Evolutionary conservation across 2,329 filamentous ascomycete species (phyloP).

Genomic region (Byssochlamys sp.): DNA sequence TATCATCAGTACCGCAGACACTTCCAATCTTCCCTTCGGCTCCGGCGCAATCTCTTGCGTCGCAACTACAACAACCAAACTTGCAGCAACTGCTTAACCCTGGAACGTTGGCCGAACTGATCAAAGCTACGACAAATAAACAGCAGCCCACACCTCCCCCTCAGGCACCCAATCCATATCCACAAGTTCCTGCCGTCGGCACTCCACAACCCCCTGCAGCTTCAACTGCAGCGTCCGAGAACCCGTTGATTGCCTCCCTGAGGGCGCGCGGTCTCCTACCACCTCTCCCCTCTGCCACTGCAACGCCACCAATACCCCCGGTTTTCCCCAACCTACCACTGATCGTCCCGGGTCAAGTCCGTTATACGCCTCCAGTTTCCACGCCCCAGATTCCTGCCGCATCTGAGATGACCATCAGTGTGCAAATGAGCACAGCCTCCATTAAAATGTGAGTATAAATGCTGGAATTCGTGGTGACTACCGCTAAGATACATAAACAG

Average conservation of each 20-base stretch:
- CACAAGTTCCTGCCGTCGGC: slow-evolving; percentile 51
- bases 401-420: slow-evolving; percentile 20
- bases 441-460: slow-evolving; percentile 58
- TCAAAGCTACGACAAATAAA: slow-evolving; percentile 34
- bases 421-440: slow-evolving; percentile 55
- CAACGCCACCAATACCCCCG: slow-evolving; percentile 29
- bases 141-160: slow-evolving; percentile 38
- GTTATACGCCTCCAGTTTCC: slow-evolving; percentile 26
- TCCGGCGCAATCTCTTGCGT: slow-evolving; percentile 15
- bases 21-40: slow-evolving; percentile 8
- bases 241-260: slow-evolving; percentile 57
- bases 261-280: slow-evolving; percentile 58
- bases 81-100: slow-evolving; percentile 29
- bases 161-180: slow-evolving; percentile 31
- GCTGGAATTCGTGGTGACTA: slow-evolving; percentile 1
- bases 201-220: slow-evolving; percentile 42
- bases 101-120: slow-evolving; percentile 35
- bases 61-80: slow-evolving; percentile 26
- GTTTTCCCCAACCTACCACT: slow-evolving; percentile 32
- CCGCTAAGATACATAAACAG: slow-evolving; percentile 33
- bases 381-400: slow-evolving; percentile 23
- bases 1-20: background rate
- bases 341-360: slow-evolving; percentile 29
- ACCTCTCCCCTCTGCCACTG: slow-evolving; percentile 31
- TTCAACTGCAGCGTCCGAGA: slow-evolving; percentile 38